Conservation (phyloP, 2,329 filamentous ascomycete genomes). For the Xylariales sp. region DNA sequence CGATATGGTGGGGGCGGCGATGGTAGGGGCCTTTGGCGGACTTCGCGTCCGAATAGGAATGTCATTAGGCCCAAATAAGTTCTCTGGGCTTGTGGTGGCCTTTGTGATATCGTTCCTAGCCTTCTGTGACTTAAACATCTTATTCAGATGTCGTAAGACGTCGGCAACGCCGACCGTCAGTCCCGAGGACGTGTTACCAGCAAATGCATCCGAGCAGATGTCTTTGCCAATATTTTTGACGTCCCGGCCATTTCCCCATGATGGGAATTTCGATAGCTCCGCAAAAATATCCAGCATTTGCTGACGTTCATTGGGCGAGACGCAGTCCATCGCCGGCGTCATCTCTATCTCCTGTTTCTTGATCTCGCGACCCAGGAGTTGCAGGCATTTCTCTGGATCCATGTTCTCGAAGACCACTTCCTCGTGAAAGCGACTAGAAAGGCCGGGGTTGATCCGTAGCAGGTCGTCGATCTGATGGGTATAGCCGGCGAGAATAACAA, state of each 20-base stretch:
- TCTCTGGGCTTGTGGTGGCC: neutral
- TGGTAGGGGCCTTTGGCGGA: neutral
- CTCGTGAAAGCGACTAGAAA: slow-evolving; percentile 73
- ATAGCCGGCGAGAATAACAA: slow-evolving; percentile 78
- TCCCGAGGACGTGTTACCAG: slow-evolving; percentile 45
- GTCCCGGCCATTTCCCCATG: slow-evolving; percentile 74
- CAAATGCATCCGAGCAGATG: slow-evolving; percentile 56
- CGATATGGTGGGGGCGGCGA: neutral
- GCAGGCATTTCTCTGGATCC: slow-evolving; percentile 17
- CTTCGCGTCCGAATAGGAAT: neutral
- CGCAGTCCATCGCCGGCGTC: slow-evolving; percentile 6
- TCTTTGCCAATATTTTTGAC: slow-evolving; percentile 64
- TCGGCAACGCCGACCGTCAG: slow-evolving; percentile 16
- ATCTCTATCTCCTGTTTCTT: slow-evolving; percentile 29
- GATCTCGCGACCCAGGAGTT: slow-evolving; percentile 39
- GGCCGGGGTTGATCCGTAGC: slow-evolving; percentile 69
- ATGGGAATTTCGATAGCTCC: slow-evolving; percentile 48
- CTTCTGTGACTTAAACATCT: slow-evolving; percentile 29
- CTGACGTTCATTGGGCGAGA: neutral
- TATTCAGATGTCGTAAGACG: slow-evolving; percentile 21
- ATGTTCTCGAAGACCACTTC: slow-evolving; percentile 16
- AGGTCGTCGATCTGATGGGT: slow-evolving; percentile 73
- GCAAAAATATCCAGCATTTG: slow-evolving; percentile 49
- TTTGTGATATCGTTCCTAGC: neutral
- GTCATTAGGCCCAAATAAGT: neutral